These are phyloP conservation scores for Talaromyces sp. DNA, from an alignment of 2,329 filamentous ascomycete species.

Conservation along the genomic window DNA sequence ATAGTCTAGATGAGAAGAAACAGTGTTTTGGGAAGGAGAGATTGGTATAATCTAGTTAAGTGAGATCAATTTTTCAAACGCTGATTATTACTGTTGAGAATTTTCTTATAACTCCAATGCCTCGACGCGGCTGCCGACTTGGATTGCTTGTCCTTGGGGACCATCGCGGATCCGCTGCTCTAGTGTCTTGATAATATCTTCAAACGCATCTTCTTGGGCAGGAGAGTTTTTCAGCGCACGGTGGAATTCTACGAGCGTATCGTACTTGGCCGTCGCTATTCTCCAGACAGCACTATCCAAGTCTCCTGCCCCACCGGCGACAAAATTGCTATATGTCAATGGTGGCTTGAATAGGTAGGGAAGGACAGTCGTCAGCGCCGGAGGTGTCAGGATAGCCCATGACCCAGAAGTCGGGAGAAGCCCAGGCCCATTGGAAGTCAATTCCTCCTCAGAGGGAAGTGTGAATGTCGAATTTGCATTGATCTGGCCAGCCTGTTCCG, in stretches of 20 bases:
- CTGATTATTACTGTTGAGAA: neutral
- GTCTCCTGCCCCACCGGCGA: conserved; percentile 52
- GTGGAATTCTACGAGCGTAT: conserved; percentile 48
- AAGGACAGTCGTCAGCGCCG: conserved; percentile 45
- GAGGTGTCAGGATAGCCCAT: conserved; percentile 49
- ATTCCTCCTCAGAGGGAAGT: conserved; percentile 35
- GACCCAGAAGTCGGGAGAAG: conserved; percentile 41
- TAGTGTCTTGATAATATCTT: conserved; percentile 36
- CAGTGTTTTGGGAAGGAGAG: neutral
- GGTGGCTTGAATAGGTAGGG: conserved; percentile 55
- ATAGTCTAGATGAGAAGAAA: too few species aligned
- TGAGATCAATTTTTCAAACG: neutral
- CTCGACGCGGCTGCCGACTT: conserved; percentile 28
- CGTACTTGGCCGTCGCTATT: conserved; percentile 54
- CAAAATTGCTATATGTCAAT: conserved; percentile 53
- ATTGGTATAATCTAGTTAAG: neutral
- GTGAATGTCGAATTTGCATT: conserved; percentile 23
- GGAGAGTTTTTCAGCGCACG: conserved; percentile 34
- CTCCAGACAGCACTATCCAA: conserved; percentile 53
- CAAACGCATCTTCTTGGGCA: conserved; percentile 27
- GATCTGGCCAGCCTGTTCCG: conserved; percentile 19
- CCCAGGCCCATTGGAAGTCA: conserved; percentile 30
- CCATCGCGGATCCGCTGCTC: conserved; percentile 37
- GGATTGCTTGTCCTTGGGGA: conserved; percentile 31
- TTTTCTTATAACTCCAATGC: conserved; percentile 26